Evolutionary conservation across 2,329 filamentous ascomycete species (phyloP), one percentile per base, ranked within the genome.

Genomic region (Seiridium cupressi): DNA sequence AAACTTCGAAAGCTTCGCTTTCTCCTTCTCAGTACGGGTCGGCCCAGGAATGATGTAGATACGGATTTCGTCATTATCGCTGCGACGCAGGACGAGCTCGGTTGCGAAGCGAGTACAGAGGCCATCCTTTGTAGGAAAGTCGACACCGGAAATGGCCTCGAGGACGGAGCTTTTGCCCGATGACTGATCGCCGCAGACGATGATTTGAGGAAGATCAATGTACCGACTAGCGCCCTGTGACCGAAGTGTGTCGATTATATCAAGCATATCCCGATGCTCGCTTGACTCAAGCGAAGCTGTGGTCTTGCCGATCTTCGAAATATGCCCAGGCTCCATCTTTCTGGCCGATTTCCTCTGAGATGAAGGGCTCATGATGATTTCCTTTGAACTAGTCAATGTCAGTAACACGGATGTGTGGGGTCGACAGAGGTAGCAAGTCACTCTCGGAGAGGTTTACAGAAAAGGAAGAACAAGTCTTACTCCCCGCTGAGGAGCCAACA

Each of bases 31-130:
- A 1, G 66, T 57, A 4, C 74, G 65, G 4, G 69, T 69, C 1
- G 65, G 49, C n/a, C 71, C 71, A 0, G 76, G 74, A 7, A 59
- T 62, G 57, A 77, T 76, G 10, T 62, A 66, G 4, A 78, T 64
- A 2, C 63, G 66, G 31, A 79, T 72, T 1, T 65, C 66, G 0
- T 69, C 54, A 0, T 70, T 59, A 0, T 69, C 10, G 1, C 71
- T 72, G 7, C 35, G 18, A 3, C 84, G 79, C 2, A 89, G 74
- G 31, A 85, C 76, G 18, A 89, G 72, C 68, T 89, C 84, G 0
- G 85, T 89, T 0, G 85, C 80, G 62, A 89, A 89, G 0, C 83
- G 77, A 0, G 86, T 89, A 68, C 85, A 89, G 0, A 87, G 66
- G 47, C 76, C 81, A 55, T 83, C 81, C 40, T 56, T 82, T 3